phyloP scores from a whole-genome alignment of 306 rosid genomes.

The Datisca glomerata region DNA sequence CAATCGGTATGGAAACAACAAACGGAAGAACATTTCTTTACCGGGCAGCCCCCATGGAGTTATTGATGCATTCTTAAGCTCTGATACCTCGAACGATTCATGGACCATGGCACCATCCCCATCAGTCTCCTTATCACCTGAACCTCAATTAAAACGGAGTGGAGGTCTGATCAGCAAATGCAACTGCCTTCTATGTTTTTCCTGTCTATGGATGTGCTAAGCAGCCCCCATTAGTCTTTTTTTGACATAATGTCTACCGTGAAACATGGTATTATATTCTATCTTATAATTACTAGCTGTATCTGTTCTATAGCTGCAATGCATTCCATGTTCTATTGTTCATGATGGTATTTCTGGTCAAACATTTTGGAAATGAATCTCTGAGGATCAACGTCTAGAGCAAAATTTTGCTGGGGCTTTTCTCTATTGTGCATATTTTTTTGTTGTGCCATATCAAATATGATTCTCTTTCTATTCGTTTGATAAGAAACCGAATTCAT shows the following conservation, averaged over 20 bases:
- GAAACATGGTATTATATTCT: conserved; percentile 24
- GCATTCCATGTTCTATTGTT: conserved; percentile 22
- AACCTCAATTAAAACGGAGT: conserved; percentile 43
- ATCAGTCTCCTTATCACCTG: conserved; percentile 26
- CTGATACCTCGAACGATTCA: conserved; percentile 53
- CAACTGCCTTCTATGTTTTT: conserved; percentile 35
- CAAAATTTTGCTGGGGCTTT: too few species aligned
- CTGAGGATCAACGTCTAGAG: too few species aligned
- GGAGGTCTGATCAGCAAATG: conserved; percentile 52
- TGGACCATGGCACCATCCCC: conserved; percentile 42
- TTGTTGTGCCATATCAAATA: too few species aligned
- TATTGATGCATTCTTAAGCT: conserved; percentile 46
- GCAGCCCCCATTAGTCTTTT: conserved; percentile 43
- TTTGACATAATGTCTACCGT: conserved; percentile 31
- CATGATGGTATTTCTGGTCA: neutral
- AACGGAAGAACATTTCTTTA: conserved; percentile 33
- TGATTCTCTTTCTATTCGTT: too few species aligned
- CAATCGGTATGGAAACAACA: conserved; percentile 22
- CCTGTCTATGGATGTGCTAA: conserved; percentile 35
- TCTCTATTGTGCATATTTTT: too few species aligned
- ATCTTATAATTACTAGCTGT: conserved; percentile 27
- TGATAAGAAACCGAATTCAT: too few species aligned
- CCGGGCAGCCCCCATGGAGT: conserved; percentile 54
- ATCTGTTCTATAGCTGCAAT: conserved; percentile 22
- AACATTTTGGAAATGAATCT: too few species aligned